phyloP scores from a whole-genome alignment of 768 basidiomycete genomes.

The Rhodocollybia butyracea region DNA sequence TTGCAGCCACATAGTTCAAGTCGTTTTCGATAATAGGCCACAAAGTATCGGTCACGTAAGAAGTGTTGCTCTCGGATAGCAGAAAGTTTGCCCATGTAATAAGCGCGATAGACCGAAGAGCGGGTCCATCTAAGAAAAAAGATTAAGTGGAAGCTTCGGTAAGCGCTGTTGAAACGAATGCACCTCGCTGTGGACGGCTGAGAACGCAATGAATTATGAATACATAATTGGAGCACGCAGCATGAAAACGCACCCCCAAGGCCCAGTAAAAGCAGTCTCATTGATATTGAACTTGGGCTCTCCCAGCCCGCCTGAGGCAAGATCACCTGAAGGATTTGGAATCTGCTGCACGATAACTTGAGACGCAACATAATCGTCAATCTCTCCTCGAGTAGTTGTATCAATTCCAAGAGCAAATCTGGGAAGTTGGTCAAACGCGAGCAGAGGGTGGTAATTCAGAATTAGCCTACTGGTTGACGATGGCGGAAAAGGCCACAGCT shows the following conservation, averaged over 20 bases:
- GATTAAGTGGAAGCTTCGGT: not conserved
- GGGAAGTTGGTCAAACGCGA: not conserved
- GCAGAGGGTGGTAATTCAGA: not conserved
- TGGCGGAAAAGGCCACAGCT: constrained; percentile 54
- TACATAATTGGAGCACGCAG: not conserved
- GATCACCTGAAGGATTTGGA: constrained; percentile 61
- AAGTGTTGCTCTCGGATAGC: constrained; percentile 40
- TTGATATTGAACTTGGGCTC: constrained; percentile 74
- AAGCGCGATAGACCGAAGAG: constrained; percentile 63
- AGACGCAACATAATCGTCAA: constrained; percentile 54
- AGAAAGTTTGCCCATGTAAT: constrained; percentile 69
- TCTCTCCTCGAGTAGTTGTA: constrained; percentile 39
- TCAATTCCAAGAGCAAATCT: constrained; percentile 49
- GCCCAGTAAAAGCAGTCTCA: constrained; percentile 53
- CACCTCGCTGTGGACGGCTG: constrained; percentile 59
- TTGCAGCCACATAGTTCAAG: constrained; percentile 47
- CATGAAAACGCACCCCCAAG: constrained; percentile 36
- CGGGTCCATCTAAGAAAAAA: constrained; percentile 57
- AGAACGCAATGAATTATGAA: constrained; percentile 2
- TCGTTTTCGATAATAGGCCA: constrained; percentile 37
- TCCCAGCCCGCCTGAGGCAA: constrained; percentile 62
- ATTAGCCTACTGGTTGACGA: constrained; percentile 37
- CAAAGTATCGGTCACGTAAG: constrained; percentile 34
- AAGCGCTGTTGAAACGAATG: not conserved
- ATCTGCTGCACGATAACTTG: constrained; percentile 56